Evolutionary conservation across 2,329 filamentous ascomycete genomes (phyloP), one percentile per base, ranked within the genome.

Genomic region (Rhinocladiella similis): DNA sequence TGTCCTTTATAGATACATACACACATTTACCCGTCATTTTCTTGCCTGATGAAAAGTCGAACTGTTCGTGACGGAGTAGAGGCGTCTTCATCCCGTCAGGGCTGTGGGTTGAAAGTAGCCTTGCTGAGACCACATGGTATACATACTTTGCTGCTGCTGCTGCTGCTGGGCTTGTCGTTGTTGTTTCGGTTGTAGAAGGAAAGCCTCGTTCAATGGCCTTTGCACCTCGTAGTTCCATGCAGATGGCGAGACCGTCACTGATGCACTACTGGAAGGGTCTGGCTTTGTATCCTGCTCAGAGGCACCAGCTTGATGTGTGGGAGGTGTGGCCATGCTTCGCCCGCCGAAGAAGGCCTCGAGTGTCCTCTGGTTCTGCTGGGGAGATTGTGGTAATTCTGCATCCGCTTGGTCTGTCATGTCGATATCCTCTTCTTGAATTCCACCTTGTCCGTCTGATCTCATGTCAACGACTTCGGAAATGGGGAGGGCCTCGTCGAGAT

Each of bases 311-410:
- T 45, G 14, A 19, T 16, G 12, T 14, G 29, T 7, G 7, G 29
- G 35, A 38, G 35, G 12, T 6, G 35, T 16, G 12, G 10, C 35
- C 3, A 10, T 46, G 22, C 33, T 27, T 36, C 41, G 46, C 27
- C 42, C 50, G 6, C 54, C 51, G 46, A 63, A 63, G 43, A 63
- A 63, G 5, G 61, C 47, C 3, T 61, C 55, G 7, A 63, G 39
- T 19, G 56, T 61, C 22, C 33, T 58, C 43, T 63, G 61, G 22
- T 59, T 57, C 20, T 19, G 45, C 19, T 57, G 52, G 3, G 36
- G 36, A 7, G 48, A 48, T 29, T 29, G 49, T 6, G 56, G 53
- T 7, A 56, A 19, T n/a, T 50, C 56, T 7, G 35, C 36, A 5
- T 50, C 33, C 2, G 42, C 20, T 2, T 38, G 41, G 20, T 62